These are phyloP conservation scores for Hypoxylon sp. DNA, from an alignment of 2,329 filamentous ascomycete genomes.

Conservation along the genomic window DNA sequence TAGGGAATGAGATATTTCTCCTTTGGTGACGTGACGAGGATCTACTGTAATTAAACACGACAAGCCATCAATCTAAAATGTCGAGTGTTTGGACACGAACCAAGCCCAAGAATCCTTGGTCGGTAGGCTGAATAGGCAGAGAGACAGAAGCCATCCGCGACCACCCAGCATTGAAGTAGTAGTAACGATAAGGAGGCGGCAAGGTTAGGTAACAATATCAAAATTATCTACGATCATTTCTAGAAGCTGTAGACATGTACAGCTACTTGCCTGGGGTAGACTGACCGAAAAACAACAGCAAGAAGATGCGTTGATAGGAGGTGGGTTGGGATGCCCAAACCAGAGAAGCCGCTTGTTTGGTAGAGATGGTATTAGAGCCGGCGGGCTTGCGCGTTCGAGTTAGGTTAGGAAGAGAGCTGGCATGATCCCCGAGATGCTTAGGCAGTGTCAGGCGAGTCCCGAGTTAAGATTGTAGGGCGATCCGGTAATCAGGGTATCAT, in stretches of 20 bases:
- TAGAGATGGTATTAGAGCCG: constrained; percentile 21
- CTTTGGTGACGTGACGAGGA: constrained; percentile 4
- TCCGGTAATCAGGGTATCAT: constrained; percentile 35
- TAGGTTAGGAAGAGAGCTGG: constrained; percentile 6
- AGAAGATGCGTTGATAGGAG: constrained; percentile 22
- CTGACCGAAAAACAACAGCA: constrained; percentile 25
- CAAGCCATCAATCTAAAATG: constrained; percentile 22
- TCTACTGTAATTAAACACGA: neutral
- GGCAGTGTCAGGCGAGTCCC: constrained; percentile 30
- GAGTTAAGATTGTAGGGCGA: constrained; percentile 35
- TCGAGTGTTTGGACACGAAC: constrained; percentile 12
- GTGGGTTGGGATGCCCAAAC: constrained; percentile 16
- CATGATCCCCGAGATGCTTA: constrained; percentile 22
- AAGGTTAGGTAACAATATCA: neutral
- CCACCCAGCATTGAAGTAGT: constrained; percentile 29
- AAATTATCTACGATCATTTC: constrained; percentile 12
- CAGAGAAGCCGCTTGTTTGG: constrained; percentile 6
- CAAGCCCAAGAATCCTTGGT: constrained; percentile 22
- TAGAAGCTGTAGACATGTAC: constrained; percentile 19
- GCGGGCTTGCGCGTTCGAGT: constrained; percentile 12
- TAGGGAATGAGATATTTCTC: constrained; percentile 4
- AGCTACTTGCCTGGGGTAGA: constrained; percentile 7
- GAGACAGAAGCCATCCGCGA: constrained; percentile 9
- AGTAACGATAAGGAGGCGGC: constrained; percentile 23
- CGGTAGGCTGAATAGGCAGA: constrained; percentile 27